Evolutionary conservation across 106 monocot genomes (phyloP), one percentile per base, ranked within the genome.

Genomic region (Apostasia shenzhenica): DNA sequence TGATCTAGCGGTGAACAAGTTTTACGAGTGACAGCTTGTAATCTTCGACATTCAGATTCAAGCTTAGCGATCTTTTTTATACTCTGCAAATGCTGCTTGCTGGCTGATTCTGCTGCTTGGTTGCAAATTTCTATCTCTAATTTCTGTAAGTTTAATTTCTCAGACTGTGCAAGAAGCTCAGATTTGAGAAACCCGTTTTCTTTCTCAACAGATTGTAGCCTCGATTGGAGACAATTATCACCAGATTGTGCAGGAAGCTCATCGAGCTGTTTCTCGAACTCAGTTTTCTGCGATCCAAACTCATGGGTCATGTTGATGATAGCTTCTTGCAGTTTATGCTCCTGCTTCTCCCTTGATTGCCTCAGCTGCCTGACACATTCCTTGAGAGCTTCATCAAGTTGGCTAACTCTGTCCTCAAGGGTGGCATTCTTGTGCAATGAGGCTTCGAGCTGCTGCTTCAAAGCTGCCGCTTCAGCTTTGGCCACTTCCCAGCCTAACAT

Each of bases 401-500:
- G 80, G 59, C 8, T 74, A n/a, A 87, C 70, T 66, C 69, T 87
- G 57, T 82, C 82, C 49, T 90, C 90, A 49, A 94, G 81, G 43
- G 65, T 56, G 61, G 77, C 67, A 73, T 87, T 90, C 63, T 87
- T 90, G 46, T 78, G 77, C 43, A 64, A 45, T 70, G 78, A 48
- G 14, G 68, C 61, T 67, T 90, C 87, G 72, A 94, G 87, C 67
- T 83, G 84, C 63, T 81, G 78, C 80, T 87, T 94, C 55, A 90
- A 61, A 56, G 60, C 46, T 63, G 55, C 62, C 56, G 87, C 78
- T 73, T 94, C 94, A 42, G 55, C 58, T 67, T 94, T 90, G 41
- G 94, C 87, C 50, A 82, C 76, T 66, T 94, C 94, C 94, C 94
- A 94, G 60, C 94, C 94, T 86, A 67, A 3, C 45, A 64, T 56